Evolutionary conservation across 257 asterid genomes (phyloP).

Genomic region (Linaria vulgaris): DNA sequence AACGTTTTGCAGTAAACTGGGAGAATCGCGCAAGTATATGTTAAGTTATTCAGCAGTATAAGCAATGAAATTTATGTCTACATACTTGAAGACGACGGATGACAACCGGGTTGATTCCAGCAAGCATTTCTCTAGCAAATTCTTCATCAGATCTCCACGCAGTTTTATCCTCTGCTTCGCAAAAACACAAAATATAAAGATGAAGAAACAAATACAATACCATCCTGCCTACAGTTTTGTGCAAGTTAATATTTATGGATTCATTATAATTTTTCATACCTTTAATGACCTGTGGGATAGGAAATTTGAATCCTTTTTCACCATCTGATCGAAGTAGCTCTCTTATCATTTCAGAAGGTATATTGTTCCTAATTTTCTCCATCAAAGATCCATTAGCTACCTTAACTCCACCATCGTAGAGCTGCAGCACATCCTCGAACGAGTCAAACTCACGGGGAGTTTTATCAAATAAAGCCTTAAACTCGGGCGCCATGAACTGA

Average conservation of each 20-base stretch:
- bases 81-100: constrained; percentile 65
- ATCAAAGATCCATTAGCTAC: constrained; percentile 36
- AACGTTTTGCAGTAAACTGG: background rate
- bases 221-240: background rate
- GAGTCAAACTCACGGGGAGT: constrained; percentile 70
- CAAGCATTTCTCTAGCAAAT: constrained; percentile 77
- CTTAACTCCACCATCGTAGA: constrained; percentile 55
- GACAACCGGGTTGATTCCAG: constrained; percentile 69
- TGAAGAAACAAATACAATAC: background rate
- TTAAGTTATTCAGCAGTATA: background rate
- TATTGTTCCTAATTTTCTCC: constrained; percentile 40
- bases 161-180: constrained; percentile 50
- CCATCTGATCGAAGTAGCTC: constrained; percentile 69
- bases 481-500: constrained; percentile 66
- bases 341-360: constrained; percentile 56
- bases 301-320: constrained; percentile 53
- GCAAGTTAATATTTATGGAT: background rate
- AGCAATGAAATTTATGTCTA: constrained; percentile 7
- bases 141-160: constrained; percentile 85
- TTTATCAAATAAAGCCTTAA: constrained; percentile 53
- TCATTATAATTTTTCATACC: constrained; percentile 33
- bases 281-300: constrained; percentile 61
- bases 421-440: constrained; percentile 60
- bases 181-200: constrained; percentile 5
- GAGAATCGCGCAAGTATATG: too few species aligned